Base-by-base conservation (phyloP, 169 alveolate genomes). In the Plasmodium fragile region DNA sequence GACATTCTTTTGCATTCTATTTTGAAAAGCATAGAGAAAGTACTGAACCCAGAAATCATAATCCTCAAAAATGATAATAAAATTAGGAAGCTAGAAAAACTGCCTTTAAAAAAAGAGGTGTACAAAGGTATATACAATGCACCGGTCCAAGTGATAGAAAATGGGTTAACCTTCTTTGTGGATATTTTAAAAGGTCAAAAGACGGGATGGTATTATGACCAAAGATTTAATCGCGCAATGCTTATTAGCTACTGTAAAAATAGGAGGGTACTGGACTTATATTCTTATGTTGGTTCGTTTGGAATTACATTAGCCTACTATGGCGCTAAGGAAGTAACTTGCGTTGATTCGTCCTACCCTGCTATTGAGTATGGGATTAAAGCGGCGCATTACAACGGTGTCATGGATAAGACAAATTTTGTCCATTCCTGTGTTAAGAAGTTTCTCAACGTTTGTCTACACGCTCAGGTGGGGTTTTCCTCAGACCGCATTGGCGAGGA, bases 131-230 rank as follows among this genome's bases (percentile, higher is more conserved):
- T 84, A 45, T 85, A 85, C 34, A 82, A 72, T 49, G 39, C 92
- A 73, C 93, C 96, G 30, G 55, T 77, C 36, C 95, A 94, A 90
- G 41, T 94, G 30, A 34, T 78, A 75, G 96, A 94, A 90, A 94
- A 94, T 72, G 96, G 96, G 10, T 18, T 85, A 78, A 89, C 95
- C 11, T 94, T 94, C 83, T 85, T 94, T 49, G 93, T 91, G 70
- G 96, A 94, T 82, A 71, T 94, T 45, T 85, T 94, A 39, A 70
- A 91, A 30, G 95, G 96, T 13, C 94, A 94, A 45, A 90, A 85
- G 55, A 94, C 96, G 53, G 96, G 96, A 25, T 94, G 96, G 96
- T 83, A 91, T 75, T 94, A 71, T 83, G 93, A 94, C 53, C 95
- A 90, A 82, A 70, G 95, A 69, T 45, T 45, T 69, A 90, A 83